These are phyloP conservation scores for Boehmeria nivea DNA, from an alignment of 306 rosid species.

Conservation along the genomic window DNA sequence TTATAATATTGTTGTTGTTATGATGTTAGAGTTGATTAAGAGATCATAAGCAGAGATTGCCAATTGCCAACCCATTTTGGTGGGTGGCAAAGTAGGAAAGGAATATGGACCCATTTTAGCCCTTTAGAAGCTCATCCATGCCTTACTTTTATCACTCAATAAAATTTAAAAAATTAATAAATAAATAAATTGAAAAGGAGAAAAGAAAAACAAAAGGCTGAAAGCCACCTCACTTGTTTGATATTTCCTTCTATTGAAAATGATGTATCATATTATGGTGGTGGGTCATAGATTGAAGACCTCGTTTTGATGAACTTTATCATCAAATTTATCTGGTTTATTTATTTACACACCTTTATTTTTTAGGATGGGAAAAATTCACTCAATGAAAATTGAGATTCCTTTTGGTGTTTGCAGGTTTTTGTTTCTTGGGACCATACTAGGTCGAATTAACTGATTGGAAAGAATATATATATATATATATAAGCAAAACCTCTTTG, in stretches of 20 bases:
- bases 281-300: constrained; percentile 4
- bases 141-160: not conserved
- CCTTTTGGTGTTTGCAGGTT: not conserved
- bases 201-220: constrained; percentile 1
- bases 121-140: constrained; percentile 3
- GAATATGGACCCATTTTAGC: constrained; percentile 14
- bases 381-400: no score
- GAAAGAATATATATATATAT: not conserved
- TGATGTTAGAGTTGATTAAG: constrained; percentile 1
- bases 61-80: constrained; percentile 12
- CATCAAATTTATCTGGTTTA: not conserved
- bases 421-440: not conserved
- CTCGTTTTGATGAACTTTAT: not conserved
- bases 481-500: no score
- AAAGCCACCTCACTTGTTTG: constrained; percentile 2
- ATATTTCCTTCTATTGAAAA: constrained; percentile 10
- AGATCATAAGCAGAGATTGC: not conserved
- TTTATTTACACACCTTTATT: not conserved
- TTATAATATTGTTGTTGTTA: constrained; percentile 2
- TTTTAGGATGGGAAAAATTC: not conserved
- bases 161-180: not conserved
- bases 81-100: constrained; percentile 2
- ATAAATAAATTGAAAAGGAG: not conserved
- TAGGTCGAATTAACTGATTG: not conserved
- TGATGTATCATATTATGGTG: constrained; percentile 6